Conservation (phyloP, 1,284 basidiomycete species). For the Erythrobasidium hasegawianum region DNA sequence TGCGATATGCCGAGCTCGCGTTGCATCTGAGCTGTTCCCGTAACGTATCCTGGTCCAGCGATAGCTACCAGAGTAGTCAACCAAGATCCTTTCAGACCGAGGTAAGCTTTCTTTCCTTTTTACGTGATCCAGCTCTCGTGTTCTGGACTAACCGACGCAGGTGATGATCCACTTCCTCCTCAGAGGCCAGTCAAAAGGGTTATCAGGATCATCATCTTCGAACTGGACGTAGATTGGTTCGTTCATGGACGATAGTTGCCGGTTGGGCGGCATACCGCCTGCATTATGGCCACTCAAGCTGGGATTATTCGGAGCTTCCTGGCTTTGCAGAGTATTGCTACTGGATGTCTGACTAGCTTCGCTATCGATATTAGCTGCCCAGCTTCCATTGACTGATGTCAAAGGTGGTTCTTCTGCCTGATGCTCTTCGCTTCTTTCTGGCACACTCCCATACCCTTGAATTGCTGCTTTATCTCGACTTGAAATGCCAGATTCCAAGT, state of each 20-base stretch:
- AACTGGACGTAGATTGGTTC: slow-evolving; percentile 34
- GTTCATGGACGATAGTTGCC: not conserved
- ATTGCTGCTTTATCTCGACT: too few relatives aligned
- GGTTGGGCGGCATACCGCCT: too few relatives aligned
- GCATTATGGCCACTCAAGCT: too few relatives aligned
- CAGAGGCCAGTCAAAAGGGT: slow-evolving; percentile 34
- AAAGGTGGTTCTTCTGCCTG: slow-evolving; percentile 25
- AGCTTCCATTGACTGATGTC: not conserved
- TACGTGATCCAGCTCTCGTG: not conserved
- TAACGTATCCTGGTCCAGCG: slow-evolving; percentile 22
- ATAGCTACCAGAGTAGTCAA: slow-evolving; percentile 13
- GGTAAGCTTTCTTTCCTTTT: not conserved
- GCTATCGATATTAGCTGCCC: too few relatives aligned
- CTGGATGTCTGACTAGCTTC: too few relatives aligned
- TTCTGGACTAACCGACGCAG: slow-evolving; percentile 16
- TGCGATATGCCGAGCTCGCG: slow-evolving; percentile 18
- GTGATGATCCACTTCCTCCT: slow-evolving; percentile 36
- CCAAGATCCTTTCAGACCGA: slow-evolving; percentile 7
- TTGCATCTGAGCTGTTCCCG: slow-evolving; percentile 16
- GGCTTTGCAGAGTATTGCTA: too few relatives aligned
- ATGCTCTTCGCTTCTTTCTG: slow-evolving; percentile 8
- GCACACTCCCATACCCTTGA: too few relatives aligned
- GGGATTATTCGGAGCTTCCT: too few relatives aligned
- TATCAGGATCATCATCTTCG: slow-evolving; percentile 34
- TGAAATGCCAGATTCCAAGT: too few relatives aligned